phyloP scores from a whole-genome alignment of 331 rosid genomes.

The Malus hybrid region DNA sequence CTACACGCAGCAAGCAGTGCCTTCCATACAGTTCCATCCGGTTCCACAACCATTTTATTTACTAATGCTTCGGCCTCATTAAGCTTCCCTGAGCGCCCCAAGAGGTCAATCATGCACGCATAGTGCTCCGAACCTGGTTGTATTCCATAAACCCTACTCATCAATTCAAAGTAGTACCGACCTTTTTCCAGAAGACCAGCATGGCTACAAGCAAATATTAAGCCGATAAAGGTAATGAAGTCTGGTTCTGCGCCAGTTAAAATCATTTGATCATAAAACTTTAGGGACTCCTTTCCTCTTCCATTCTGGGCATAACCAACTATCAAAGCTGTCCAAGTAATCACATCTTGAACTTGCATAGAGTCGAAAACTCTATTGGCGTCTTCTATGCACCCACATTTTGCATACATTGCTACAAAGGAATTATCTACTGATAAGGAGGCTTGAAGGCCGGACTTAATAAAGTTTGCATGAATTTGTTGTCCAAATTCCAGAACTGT shows the following conservation, averaged over 20 bases:
- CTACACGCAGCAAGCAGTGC: constrained; percentile 74
- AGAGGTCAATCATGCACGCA: constrained; percentile 77
- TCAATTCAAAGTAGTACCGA: constrained; percentile 40
- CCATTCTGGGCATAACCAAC: constrained; percentile 87
- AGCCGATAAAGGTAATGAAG: constrained; percentile 69
- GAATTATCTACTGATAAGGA: constrained; percentile 59
- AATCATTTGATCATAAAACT: constrained; percentile 62
- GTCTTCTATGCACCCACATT: constrained; percentile 73
- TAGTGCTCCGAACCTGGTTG: constrained; percentile 64
- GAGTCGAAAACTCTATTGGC: constrained; percentile 48
- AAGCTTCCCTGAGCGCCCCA: constrained; percentile 64
- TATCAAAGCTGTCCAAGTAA: constrained; percentile 77
- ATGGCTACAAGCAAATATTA: constrained; percentile 86
- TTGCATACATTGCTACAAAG: constrained; percentile 76
- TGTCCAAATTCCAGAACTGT: constrained; percentile 68
- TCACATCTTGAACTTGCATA: constrained; percentile 48
- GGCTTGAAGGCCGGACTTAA: constrained; percentile 47
- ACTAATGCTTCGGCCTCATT: constrained; percentile 48
- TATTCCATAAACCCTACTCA: constrained; percentile 54
- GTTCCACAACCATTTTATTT: constrained; percentile 50
- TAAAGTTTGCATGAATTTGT: constrained; percentile 62
- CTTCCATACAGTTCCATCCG: constrained; percentile 79
- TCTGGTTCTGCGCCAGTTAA: constrained; percentile 59
- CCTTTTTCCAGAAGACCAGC: constrained; percentile 69
- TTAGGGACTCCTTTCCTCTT: constrained; percentile 57